These are phyloP conservation scores for Pyricularia grisea DNA, from an alignment of 2,329 filamentous ascomycete species.

Conservation along the genomic window DNA sequence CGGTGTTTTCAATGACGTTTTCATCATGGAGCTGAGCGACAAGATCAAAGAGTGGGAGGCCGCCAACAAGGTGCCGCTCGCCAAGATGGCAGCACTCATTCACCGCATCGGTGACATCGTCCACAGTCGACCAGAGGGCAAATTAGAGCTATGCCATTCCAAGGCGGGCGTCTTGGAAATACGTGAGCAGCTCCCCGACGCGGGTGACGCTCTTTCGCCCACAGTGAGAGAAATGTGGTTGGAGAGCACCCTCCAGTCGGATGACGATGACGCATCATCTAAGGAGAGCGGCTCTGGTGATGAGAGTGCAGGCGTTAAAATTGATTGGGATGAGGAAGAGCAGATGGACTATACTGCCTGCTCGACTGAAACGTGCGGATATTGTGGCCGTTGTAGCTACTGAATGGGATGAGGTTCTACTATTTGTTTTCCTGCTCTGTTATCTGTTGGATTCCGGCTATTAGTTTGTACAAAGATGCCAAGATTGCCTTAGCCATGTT, in stretches of 20 bases:
- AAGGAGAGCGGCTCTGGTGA: slow-evolving; percentile 9
- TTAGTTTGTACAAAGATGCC: too few species aligned
- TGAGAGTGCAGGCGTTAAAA: slow-evolving; percentile 12
- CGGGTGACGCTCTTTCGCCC: slow-evolving; percentile 16
- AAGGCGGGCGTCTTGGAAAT: slow-evolving; percentile 13
- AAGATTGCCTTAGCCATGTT: too few species aligned
- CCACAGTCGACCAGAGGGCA: slow-evolving; percentile 7
- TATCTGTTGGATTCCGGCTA: too few species aligned
- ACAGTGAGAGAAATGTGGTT: slow-evolving; percentile 15
- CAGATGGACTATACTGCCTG: slow-evolving; percentile 15
- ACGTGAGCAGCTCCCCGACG: slow-evolving; percentile 13
- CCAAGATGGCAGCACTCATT: slow-evolving; percentile 19
- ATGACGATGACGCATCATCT: slow-evolving; percentile 11
- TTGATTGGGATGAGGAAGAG: slow-evolving; percentile 7
- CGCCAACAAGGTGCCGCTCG: slow-evolving; percentile 18
- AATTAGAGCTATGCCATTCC: slow-evolving; percentile 16
- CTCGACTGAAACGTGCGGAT: slow-evolving; percentile 12
- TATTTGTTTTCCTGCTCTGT: too few species aligned
- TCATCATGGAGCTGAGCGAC: slow-evolving; percentile 19
- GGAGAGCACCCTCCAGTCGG: neutral
- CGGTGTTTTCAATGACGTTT: slow-evolving; percentile 26
- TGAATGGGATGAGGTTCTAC: neutral
- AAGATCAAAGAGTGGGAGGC: slow-evolving; percentile 24
- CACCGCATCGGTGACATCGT: slow-evolving; percentile 12
- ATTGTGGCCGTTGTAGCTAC: slow-evolving; percentile 15